Percentiles rank a stretch among this genome's conserved stretches.
These are phyloP conservation scores for Salix caprea DNA, from an alignment of 345 rosid genomes.

Conservation along the genomic window DNA sequence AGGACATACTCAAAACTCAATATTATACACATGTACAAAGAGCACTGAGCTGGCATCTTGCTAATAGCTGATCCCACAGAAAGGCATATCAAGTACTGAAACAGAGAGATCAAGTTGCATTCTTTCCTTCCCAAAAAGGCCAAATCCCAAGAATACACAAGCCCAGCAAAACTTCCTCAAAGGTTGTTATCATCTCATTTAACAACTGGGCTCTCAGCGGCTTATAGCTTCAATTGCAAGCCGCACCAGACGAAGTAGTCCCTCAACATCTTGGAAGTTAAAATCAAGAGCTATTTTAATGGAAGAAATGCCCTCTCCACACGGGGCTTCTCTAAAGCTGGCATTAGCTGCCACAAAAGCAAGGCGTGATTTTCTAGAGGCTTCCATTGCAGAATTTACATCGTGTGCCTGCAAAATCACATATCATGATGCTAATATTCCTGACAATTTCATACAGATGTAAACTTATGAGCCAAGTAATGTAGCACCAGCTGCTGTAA, in stretches of 20 bases:
- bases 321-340: constrained; percentile 46
- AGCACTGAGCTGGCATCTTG: constrained; percentile 1
- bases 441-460: neutral
- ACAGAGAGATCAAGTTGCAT: constrained; percentile 9
- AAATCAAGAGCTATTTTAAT: constrained; percentile 87
- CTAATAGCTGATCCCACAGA: constrained; percentile 9
- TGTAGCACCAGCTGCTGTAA: neutral
- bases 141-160: constrained; percentile 15
- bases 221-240: constrained; percentile 77
- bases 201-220: constrained; percentile 31
- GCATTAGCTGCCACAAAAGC: constrained; percentile 61
- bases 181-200: constrained; percentile 15
- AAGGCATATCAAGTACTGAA: constrained; percentile 6
- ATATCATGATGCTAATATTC: constrained; percentile 6
- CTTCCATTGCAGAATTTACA: constrained; percentile 84
- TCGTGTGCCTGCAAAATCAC: constrained; percentile 62
- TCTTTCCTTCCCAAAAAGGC: constrained; percentile 10
- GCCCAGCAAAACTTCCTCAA: constrained; percentile 3
- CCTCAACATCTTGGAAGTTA: constrained; percentile 88
- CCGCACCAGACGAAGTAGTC: constrained; percentile 67
- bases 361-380: constrained; percentile 74
- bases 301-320: constrained; percentile 54
- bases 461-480: neutral
- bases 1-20: constrained; percentile 14
- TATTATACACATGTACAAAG: constrained; percentile 28